These are phyloP conservation scores for Sutorius eximius DNA, from an alignment of 1,284 basidiomycete species.

Conservation along the genomic window DNA sequence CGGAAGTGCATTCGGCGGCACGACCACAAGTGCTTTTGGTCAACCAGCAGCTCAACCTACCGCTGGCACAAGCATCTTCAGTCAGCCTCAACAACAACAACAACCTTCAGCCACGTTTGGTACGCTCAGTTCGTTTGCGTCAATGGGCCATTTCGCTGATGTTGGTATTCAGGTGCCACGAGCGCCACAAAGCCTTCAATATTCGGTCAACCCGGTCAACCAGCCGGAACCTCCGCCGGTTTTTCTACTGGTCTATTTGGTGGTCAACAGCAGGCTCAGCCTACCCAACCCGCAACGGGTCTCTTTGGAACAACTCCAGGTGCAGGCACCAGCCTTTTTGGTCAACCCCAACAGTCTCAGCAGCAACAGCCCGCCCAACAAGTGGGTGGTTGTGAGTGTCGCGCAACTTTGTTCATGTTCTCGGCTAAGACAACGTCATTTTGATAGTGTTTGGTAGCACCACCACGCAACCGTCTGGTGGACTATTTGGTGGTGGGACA, in stretches of 20 bases:
- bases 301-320: constrained; percentile 37
- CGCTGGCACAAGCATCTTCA: constrained; percentile 34
- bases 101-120: constrained; percentile 28
- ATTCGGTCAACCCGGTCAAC: constrained; percentile 40
- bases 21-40: constrained; percentile 39
- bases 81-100: constrained; percentile 31
- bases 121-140: constrained; percentile 7
- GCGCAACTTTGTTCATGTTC: background rate
- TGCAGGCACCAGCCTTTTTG: constrained; percentile 38
- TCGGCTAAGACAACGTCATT: constrained; percentile 3
- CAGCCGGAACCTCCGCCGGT: constrained; percentile 25
- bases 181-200: constrained; percentile 46
- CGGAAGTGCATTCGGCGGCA: constrained; percentile 40
- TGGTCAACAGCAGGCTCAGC: constrained; percentile 33
- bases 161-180: constrained; percentile 20
- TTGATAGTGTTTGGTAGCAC: constrained; percentile 29
- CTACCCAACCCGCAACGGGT: constrained; percentile 34
- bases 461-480: constrained; percentile 26
- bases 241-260: constrained; percentile 32
- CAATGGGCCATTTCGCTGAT: constrained; percentile 3
- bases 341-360: constrained; percentile 34
- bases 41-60: constrained; percentile 33
- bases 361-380: constrained; percentile 38
- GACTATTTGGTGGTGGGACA: constrained; percentile 36
- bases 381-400: constrained; percentile 32